phyloP scores from a whole-genome alignment of 2,329 filamentous ascomycete genomes.

The Cladophialophora exuberans region DNA sequence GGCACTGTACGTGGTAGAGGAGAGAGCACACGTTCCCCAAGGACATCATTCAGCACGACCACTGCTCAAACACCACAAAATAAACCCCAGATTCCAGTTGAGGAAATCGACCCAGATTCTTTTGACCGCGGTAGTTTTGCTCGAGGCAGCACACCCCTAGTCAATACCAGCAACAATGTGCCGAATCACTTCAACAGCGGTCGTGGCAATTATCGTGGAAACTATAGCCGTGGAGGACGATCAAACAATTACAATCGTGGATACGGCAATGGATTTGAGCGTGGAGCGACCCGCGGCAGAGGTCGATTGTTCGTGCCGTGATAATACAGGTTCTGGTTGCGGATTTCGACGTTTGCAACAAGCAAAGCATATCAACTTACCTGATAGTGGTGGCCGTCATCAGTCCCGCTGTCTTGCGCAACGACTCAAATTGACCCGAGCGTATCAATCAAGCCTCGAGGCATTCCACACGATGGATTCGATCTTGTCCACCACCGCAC shows the following conservation, averaged over 20 bases:
- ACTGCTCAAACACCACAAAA: constrained; percentile 11
- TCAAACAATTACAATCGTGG: constrained; percentile 24
- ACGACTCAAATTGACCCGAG: not conserved
- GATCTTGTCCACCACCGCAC: constrained; percentile 3
- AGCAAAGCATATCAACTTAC: constrained; percentile 11
- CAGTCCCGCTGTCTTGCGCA: too few species aligned
- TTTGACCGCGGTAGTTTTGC: constrained; percentile 45
- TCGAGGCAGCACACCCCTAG: constrained; percentile 32
- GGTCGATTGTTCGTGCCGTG: constrained; percentile 35
- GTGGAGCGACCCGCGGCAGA: constrained; percentile 32
- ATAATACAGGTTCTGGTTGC: constrained; percentile 2
- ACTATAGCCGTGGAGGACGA: constrained; percentile 18
- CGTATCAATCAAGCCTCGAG: not conserved
- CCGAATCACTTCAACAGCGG: constrained; percentile 16
- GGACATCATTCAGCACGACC: constrained; percentile 29
- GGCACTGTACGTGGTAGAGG: constrained; percentile 20
- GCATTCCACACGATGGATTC: not conserved
- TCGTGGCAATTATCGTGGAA: constrained; percentile 20
- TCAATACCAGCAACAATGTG: constrained; percentile 26
- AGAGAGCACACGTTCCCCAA: constrained; percentile 17
- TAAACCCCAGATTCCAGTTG: constrained; percentile 46
- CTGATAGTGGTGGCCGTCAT: constrained; percentile 5
- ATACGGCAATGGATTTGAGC: constrained; percentile 27
- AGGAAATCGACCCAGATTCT: constrained; percentile 53
- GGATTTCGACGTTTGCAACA: constrained; percentile 10